A percentile compares a stretch with the other conserved stretches of the same genome.
Evolutionary conservation across 306 rosid species (phyloP).

Genomic region (Biancaea sappan): DNA sequence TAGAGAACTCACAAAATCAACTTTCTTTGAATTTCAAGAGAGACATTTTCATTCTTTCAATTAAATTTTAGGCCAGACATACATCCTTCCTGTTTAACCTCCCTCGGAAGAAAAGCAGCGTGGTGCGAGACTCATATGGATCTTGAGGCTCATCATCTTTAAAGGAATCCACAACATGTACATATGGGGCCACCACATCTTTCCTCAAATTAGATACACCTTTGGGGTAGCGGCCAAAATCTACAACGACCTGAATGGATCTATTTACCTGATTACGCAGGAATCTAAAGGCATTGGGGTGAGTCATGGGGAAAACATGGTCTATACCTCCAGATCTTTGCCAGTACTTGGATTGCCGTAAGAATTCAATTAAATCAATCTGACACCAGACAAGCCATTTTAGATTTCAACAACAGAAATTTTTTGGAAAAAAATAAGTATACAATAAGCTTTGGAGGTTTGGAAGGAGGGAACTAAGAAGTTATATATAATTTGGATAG

Average conservation of each 20-base stretch:
- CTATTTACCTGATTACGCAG: constrained; percentile 71
- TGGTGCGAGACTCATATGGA: constrained; percentile 79
- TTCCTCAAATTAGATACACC: constrained; percentile 79
- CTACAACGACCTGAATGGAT: constrained; percentile 91
- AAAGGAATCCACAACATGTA: constrained; percentile 89
- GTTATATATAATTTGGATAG: neutral
- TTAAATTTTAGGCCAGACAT: constrained; percentile 39
- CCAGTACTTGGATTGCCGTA: constrained; percentile 79
- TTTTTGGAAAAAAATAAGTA: constrained; percentile 8
- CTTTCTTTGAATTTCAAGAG: constrained; percentile 21
- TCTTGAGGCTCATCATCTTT: constrained; percentile 65
- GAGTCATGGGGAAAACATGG: constrained; percentile 91
- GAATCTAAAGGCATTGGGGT: constrained; percentile 98
- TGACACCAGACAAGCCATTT: constrained; percentile 44
- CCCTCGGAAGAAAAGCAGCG: constrained; percentile 86
- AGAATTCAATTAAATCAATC: constrained; percentile 70
- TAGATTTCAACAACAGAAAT: constrained; percentile 31
- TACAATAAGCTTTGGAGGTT: neutral
- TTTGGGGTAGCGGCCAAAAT: constrained; percentile 88
- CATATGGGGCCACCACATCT: constrained; percentile 91
- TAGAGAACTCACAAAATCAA: constrained; percentile 36
- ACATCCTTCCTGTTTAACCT: constrained; percentile 87
- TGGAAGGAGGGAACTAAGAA: neutral
- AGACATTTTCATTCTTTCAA: constrained; percentile 23
- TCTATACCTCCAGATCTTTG: constrained; percentile 80